Evolutionary conservation across 2,329 filamentous ascomycete genomes (phyloP).

Genomic region (Ophiostoma sp.): DNA sequence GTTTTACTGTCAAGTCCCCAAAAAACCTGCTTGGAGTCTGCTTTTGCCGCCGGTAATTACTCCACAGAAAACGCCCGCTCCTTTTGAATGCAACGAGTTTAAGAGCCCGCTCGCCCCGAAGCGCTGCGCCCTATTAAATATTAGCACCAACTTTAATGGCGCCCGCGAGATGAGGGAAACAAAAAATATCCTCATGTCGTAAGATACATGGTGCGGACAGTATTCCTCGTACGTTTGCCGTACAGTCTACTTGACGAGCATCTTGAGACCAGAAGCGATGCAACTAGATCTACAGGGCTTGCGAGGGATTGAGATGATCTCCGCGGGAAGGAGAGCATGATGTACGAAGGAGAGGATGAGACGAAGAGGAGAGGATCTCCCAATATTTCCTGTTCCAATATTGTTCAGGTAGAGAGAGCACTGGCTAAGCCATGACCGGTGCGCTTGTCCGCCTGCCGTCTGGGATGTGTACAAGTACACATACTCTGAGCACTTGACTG

Average conservation of each 20-base stretch:
- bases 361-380: no score
- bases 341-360: neutral
- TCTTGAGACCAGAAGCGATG: neutral
- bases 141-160: constrained; percentile 1
- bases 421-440: neutral
- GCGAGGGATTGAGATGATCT: neutral
- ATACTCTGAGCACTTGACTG: neutral
- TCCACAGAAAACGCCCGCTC: neutral
- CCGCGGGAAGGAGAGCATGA: neutral
- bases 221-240: neutral
- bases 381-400: no score
- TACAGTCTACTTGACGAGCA: neutral
- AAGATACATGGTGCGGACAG: neutral
- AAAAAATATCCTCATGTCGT: neutral
- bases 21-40: neutral
- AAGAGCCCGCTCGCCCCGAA: constrained; percentile 2
- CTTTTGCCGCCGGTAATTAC: neutral
- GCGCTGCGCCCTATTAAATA: neutral
- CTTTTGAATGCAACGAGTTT: neutral
- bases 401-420: neutral
- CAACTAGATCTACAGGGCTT: neutral
- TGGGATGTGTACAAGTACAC: no score
- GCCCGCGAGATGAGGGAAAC: neutral
- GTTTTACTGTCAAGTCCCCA: neutral
- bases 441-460: neutral